Conservation (phyloP, 768 basidiomycete genomes). For the Russula sp. region DNA sequence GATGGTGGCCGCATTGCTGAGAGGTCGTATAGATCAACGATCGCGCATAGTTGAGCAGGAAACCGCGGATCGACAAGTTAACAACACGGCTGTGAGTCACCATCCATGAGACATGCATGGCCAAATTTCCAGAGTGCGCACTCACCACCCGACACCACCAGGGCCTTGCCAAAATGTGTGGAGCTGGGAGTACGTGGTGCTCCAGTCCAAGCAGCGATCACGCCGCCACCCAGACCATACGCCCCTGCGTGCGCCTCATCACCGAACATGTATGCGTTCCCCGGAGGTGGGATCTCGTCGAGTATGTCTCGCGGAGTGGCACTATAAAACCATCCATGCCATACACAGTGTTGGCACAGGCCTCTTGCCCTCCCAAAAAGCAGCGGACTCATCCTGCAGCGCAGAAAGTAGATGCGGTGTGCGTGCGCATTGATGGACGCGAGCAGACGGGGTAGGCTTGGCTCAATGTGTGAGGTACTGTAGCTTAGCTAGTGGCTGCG, state of each 20-base stretch:
- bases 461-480: slow-evolving; percentile 7
- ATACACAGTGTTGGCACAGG: slow-evolving; percentile 83
- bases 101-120: too few relatives aligned
- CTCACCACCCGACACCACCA: slow-evolving; percentile 81
- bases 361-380: slow-evolving; percentile 58
- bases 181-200: slow-evolving; percentile 58
- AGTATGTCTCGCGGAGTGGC: slow-evolving; percentile 18
- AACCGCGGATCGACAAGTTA: slow-evolving; percentile 39
- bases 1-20: slow-evolving; percentile 62
- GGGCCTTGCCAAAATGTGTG: slow-evolving; percentile 92
- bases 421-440: slow-evolving; percentile 56
- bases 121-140: too few relatives aligned
- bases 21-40: slow-evolving; percentile 90
- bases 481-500: too few relatives aligned
- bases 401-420: slow-evolving; percentile 43
- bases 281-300: slow-evolving; percentile 49
- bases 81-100: slow-evolving; percentile 71
- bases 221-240: slow-evolving; percentile 62
- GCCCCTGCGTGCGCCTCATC: slow-evolving; percentile 85
- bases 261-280: slow-evolving; percentile 68
- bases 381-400: slow-evolving; percentile 42
- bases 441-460: slow-evolving; percentile 42
- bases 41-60: slow-evolving; percentile 87
- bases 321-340: slow-evolving; percentile 92
- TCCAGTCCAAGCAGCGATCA: slow-evolving; percentile 54